A percentile compares a stretch with the other conserved stretches of the same genome.
phyloP scores from a whole-genome alignment of 2,329 filamentous ascomycete species.

The Fusarium sp. region DNA sequence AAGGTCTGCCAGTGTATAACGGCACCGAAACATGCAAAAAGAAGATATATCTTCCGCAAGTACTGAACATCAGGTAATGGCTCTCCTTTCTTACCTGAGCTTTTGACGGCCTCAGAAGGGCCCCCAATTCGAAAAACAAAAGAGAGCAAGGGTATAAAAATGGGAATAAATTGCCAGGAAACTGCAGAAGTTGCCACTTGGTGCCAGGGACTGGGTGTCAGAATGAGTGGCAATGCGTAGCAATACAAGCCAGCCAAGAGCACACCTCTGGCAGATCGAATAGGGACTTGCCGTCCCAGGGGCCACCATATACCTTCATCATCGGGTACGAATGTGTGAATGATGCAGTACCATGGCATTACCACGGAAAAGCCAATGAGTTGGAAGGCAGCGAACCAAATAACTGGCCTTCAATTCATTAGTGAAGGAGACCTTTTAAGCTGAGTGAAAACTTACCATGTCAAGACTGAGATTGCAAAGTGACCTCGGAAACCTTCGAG shows the following conservation, averaged over 20 bases:
- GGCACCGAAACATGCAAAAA: background rate
- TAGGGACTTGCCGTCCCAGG: slow-evolving; percentile 5
- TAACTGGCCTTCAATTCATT: background rate
- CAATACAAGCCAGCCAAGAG: background rate
- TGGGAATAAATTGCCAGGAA: slow-evolving; percentile 22
- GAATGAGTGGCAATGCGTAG: background rate
- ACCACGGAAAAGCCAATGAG: slow-evolving; percentile 11
- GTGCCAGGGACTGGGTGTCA: slow-evolving; percentile 19
- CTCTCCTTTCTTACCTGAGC: background rate
- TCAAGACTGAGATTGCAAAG: background rate
- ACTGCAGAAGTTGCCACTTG: slow-evolving; percentile 5
- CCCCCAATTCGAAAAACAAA: background rate
- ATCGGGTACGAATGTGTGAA: slow-evolving; percentile 17
- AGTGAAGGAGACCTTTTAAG: background rate
- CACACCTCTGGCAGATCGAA: background rate
- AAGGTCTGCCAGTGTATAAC: background rate
- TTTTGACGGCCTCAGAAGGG: background rate
- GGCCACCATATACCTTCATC: slow-evolving; percentile 28
- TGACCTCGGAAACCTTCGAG: background rate
- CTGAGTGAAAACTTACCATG: background rate
- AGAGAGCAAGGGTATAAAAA: slow-evolving; percentile 11
- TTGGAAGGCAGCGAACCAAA: slow-evolving; percentile 20
- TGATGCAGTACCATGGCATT: slow-evolving; percentile 30
- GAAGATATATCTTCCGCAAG: background rate
- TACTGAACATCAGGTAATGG: background rate